Evolutionary conservation across 2,329 filamentous ascomycete genomes (phyloP), one percentile per base, ranked within the genome.

Genomic region (Myriangium duriaei): DNA sequence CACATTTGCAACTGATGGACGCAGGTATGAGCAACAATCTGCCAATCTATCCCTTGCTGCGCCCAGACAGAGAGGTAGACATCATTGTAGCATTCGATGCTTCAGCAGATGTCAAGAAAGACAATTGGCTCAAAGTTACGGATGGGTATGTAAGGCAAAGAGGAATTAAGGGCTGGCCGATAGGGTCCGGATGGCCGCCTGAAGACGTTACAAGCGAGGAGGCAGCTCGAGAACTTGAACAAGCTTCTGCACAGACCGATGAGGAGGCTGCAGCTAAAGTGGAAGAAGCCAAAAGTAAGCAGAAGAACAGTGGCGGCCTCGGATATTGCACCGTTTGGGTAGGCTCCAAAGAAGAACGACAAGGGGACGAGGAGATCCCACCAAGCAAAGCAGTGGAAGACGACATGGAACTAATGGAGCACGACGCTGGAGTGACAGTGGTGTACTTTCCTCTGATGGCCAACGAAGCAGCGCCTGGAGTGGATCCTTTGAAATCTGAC

Each of bases 1-100:
- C 78, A 31, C 80, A 93, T 55, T 54, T 69, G 26, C 60, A 67
- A 39, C 58, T 69, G 11, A 96, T 95, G 87, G 91, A 98, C 57
- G 87, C 91, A 2, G 91, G 91, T 35, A 98, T 98, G 91, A 92
- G 83, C 47, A 96, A 98, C 56, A 98, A 98, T 53, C 68, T 98
- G 6, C 91, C 91, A 2, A 87, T 96, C 30, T 98, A 98, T 55
- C 91, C 91, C 0, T 71, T 96, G 3, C 75, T 98, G 12, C 77
- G 91, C 9, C 85, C 85, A 0, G 88, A 87, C 2, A 74, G 91
- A 24, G 73, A 93, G 40, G 79, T 98, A 4, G 91, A 98, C 50
- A 71, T 98, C 30, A 66, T 96, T 32, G 74, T 98, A 32, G 84
- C 87, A 3, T 98, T 98, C 56, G 91, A 98, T 56, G 86, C 86